Evolutionary conservation across 2,329 filamentous ascomycete genomes (phyloP), one percentile per base, ranked within the genome.

Genomic region (Aspergillus cejpii): DNA sequence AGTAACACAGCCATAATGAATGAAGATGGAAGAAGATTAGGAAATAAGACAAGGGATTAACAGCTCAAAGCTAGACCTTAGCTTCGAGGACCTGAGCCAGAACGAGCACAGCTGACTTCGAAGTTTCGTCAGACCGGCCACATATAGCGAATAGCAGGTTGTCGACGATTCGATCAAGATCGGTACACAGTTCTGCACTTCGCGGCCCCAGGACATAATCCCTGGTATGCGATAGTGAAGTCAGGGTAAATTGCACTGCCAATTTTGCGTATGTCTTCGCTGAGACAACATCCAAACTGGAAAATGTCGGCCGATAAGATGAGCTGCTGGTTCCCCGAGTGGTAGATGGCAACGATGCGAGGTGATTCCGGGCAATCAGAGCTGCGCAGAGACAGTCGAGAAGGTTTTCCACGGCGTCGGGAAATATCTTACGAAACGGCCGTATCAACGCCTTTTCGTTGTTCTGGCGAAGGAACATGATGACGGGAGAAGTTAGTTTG

Each of bases 61-160:
- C 20, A 37, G 11, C 24, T 29, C 37, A 17, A 19, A 12, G 29
- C 29, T 50, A 55, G 23, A 54, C 51, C 28, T 63, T 65, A 10
- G 53, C 52, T 48, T 68, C 65, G 14, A 69, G 62, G 7, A 68
- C 63, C 45, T 68, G 61, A 5, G 57, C 59, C n/a, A 69, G 48
- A 15, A 67, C 65, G 27, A 62, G 55, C 11, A 68, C 55, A 12
- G 66, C 60, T 2, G 65, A 57, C 52, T 65, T 68, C n/a, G 68
- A 41, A 1, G 55, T 64, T 31, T 59, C 59, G 23, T 68, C 65
- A 2, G 59, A 53, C 34, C 58, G 56, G 7, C 66, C 65, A n/a
- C 59, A 61, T 3, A 68, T 59, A 5, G 62, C 59, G 36, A 65
- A 62, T 1, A 69, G 45, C 2, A 68, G 44, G 14, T 65, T 61